Conservation (phyloP, 768 basidiomycete genomes). For the Pulveroboletus sp. region DNA sequence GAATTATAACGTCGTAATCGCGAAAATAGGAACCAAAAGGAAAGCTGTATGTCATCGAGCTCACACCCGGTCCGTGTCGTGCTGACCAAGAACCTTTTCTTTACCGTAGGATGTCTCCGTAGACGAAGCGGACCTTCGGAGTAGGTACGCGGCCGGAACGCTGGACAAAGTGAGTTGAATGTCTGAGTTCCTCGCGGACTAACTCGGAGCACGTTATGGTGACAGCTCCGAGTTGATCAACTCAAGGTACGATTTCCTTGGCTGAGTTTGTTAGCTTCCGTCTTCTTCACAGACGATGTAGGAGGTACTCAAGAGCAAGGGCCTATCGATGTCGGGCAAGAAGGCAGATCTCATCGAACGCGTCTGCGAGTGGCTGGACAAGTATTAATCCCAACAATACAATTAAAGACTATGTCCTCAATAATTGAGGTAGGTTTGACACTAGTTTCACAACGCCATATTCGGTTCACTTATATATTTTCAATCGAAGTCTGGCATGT, state of each 20-base stretch:
- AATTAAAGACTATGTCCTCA: background rate
- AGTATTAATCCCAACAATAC: conserved; percentile 15
- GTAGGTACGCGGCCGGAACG: conserved; percentile 53
- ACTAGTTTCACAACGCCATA: background rate
- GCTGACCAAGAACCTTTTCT: background rate
- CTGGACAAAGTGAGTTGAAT: conserved; percentile 57
- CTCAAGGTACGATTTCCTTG: conserved; percentile 56
- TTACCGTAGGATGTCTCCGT: conserved; percentile 55
- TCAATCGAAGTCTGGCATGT: background rate
- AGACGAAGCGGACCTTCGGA: conserved; percentile 71
- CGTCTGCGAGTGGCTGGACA: conserved; percentile 57
- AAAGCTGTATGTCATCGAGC: conserved; percentile 52
- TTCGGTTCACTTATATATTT: background rate
- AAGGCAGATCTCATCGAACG: conserved; percentile 71
- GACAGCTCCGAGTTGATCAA: conserved; percentile 71
- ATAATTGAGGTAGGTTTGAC: background rate
- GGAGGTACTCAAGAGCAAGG: conserved; percentile 74
- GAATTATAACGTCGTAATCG: conserved; percentile 50
- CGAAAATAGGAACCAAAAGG: conserved; percentile 57
- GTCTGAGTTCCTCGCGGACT: background rate
- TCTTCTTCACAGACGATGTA: conserved; percentile 23
- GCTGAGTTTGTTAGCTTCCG: background rate
- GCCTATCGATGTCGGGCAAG: conserved; percentile 57
- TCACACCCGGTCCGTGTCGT: background rate
- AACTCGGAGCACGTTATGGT: conserved; percentile 3